phyloP scores from a whole-genome alignment of 768 basidiomycete species.

The Mrakia blollopis region DNA sequence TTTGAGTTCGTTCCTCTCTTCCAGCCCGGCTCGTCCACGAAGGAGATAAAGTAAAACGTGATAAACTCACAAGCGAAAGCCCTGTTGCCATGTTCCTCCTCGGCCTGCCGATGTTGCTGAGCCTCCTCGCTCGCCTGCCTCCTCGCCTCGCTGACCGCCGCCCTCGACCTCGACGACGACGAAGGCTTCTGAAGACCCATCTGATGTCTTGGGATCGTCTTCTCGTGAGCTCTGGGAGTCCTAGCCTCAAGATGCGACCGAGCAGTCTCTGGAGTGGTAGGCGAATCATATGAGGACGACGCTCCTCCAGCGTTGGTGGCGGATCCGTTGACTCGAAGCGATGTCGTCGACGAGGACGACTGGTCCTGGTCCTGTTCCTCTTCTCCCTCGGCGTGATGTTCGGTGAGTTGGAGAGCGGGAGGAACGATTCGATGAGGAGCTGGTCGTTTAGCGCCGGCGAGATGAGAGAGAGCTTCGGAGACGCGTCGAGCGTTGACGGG shows the following conservation, averaged over 20 bases:
- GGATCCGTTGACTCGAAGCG: slow-evolving; percentile 17
- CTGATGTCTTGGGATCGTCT: slow-evolving; percentile 2
- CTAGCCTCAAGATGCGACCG: neutral
- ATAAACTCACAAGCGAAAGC: slow-evolving; percentile 29
- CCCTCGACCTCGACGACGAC: neutral
- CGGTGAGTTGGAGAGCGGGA: neutral
- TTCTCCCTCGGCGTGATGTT: slow-evolving; percentile 48
- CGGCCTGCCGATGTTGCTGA: neutral
- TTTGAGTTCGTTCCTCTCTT: neutral
- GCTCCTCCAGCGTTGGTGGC: neutral
- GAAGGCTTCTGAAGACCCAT: no score
- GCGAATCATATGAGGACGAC: no score
- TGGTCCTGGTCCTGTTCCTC: slow-evolving; percentile 57
- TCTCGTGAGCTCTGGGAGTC: slow-evolving; percentile 9
- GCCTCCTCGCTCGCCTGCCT: neutral
- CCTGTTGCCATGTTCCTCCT: slow-evolving; percentile 4
- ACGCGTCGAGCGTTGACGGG: slow-evolving; percentile 43
- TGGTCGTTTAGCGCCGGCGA: slow-evolving; percentile 32
- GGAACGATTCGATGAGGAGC: neutral
- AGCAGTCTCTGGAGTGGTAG: neutral
- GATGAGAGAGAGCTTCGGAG: slow-evolving; percentile 47
- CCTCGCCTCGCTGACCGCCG: neutral
- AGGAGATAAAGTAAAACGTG: neutral
- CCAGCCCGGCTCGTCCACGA: neutral
- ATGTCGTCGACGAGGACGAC: slow-evolving; percentile 34